Percentiles rank a stretch among this genome's conserved stretches.
Evolutionary conservation across 495 filamentous ascomycete genomes (phyloP).

Genomic region (Tetracladium marchalianum): DNA sequence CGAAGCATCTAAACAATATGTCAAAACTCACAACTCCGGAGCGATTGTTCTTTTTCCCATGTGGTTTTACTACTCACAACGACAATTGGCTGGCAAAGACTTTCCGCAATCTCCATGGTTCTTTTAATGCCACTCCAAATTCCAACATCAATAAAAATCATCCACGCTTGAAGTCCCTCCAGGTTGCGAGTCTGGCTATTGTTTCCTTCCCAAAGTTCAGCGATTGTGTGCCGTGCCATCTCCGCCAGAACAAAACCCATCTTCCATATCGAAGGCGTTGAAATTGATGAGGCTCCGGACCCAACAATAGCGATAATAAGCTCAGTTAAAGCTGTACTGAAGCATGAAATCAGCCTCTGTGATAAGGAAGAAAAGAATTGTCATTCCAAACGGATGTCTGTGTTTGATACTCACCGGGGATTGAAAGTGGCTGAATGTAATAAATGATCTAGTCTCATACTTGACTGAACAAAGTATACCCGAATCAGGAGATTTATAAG

Average conservation of each 20-base stretch:
- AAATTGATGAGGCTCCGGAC: too few relatives aligned
- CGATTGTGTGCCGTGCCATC: slow-evolving; percentile 1
- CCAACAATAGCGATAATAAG: too few relatives aligned
- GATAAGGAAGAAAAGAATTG: background rate
- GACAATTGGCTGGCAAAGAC: slow-evolving; percentile 39
- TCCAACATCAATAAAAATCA: slow-evolving; percentile 45
- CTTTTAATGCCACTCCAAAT: slow-evolving; percentile 59
- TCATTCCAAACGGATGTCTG: background rate
- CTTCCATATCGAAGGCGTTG: too few relatives aligned
- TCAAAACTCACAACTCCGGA: background rate
- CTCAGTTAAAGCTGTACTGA: too few relatives aligned
- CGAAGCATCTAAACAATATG: slow-evolving; percentile 17
- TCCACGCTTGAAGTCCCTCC: slow-evolving; percentile 42
- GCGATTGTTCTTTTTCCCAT: background rate
- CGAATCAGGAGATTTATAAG: too few relatives aligned
- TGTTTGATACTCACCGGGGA: background rate
- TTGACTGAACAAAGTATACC: too few relatives aligned
- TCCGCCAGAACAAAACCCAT: too few relatives aligned
- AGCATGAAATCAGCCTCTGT: background rate
- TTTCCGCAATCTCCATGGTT: slow-evolving; percentile 62
- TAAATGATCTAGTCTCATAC: too few relatives aligned
- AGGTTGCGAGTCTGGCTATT: slow-evolving; percentile 45
- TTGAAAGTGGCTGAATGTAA: too few relatives aligned
- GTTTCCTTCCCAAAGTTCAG: slow-evolving; percentile 40
- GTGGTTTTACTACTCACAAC: slow-evolving; percentile 25